Evolutionary conservation across 495 filamentous ascomycete genomes (phyloP), one percentile per base, ranked within the genome.

Genomic region (Xylaria grammica): DNA sequence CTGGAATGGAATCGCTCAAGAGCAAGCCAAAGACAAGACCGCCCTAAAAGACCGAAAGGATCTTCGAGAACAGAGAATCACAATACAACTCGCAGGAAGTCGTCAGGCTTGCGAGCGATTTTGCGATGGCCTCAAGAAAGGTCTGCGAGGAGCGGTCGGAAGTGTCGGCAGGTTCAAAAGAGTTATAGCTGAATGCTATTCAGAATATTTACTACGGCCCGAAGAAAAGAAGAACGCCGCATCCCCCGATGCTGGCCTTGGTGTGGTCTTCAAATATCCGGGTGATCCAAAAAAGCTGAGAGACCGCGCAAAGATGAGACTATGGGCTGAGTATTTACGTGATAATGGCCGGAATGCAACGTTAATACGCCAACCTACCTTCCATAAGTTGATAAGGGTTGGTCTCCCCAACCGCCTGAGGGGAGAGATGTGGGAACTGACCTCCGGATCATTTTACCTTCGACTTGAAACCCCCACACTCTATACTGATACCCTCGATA

Each of bases 341-440:
- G 96, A 98, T 74, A 97, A 98, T 70, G 95, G 95, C 50, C 90
- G 95, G 46, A 98, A 97, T 78, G 84, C 88, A 22, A 97, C 94
- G 0, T 81, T 99, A 34, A 86, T 99, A 52, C 89, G 95, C 53
- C 96, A 99, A 72, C 94, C 95, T 32, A 97, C 93, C 1, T 97
- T 99, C 72, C 94, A 98, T 77, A 97, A 97, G 71, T 83, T 99
- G 42, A 97, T 99, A 60, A 86, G 95, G 56, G 95, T 99, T 67
- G 95, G 95, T 61, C 81, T 99, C 58, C 95, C 95, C 1, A 99
- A 99, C 79, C 85, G 94, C 20, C 81, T 99, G 27, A 83, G 95
- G 44, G 96, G 96, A 57, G 95, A 99, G 78, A 90, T 96, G 24
- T 99, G 95, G 95, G 96, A 98, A 72, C 81, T 97, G 42, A 90